Conservation (phyloP, 2,329 filamentous ascomycete genomes). For the Rhynchosporium secalis region DNA sequence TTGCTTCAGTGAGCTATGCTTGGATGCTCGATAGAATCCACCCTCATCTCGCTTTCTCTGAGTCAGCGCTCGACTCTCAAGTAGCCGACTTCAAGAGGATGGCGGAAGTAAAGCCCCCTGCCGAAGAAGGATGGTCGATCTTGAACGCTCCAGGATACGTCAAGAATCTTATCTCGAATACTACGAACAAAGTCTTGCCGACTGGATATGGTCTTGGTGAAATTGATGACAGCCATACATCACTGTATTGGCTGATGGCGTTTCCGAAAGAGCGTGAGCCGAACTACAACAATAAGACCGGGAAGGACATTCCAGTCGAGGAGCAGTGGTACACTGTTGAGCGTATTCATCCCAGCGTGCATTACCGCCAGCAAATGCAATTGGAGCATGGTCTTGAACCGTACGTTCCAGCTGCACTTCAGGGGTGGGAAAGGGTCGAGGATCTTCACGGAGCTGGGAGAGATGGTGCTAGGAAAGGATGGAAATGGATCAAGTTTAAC, state of each 20-base stretch:
- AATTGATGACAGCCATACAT: constrained; percentile 16
- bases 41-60: constrained; percentile 43
- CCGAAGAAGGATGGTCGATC: constrained; percentile 5
- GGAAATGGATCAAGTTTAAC: constrained; percentile 15
- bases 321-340: constrained; percentile 11
- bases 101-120: constrained; percentile 1
- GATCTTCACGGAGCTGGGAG: constrained; percentile 4
- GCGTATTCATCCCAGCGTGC: constrained; percentile 13
- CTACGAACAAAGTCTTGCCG: background rate
- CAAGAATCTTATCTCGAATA: constrained; percentile 9
- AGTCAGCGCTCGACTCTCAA: constrained; percentile 29
- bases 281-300: constrained; percentile 5
- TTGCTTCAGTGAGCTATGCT: constrained; percentile 34
- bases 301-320: background rate
- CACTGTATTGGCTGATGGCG: constrained; percentile 15
- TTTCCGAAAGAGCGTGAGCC: constrained; percentile 14
- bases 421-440: constrained; percentile 4
- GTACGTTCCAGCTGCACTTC: constrained; percentile 10
- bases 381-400: background rate
- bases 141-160: background rate
- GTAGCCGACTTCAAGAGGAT: constrained; percentile 37
- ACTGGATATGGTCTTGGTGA: constrained; percentile 16
- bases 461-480: constrained; percentile 12
- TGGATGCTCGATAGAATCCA: constrained; percentile 39
- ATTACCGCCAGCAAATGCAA: constrained; percentile 10